Conservation (phyloP, 768 basidiomycete species). For the Tulasnella sp. region DNA sequence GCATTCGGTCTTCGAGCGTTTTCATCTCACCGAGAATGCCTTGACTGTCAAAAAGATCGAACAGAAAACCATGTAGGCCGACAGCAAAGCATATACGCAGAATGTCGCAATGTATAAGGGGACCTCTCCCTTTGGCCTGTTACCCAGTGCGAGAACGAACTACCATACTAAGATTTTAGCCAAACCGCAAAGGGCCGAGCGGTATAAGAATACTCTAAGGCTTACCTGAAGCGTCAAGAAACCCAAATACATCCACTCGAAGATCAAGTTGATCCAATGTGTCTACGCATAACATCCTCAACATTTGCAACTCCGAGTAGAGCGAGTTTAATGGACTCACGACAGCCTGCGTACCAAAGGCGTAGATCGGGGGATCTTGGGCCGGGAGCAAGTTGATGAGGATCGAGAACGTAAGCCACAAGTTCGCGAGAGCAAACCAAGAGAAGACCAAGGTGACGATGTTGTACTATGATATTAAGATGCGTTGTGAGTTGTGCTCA, state of each 20-base stretch:
- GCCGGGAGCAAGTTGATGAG: conserved; percentile 76
- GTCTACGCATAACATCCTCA: conserved; percentile 39
- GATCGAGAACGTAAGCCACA: conserved; percentile 93
- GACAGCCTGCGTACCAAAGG: conserved; percentile 62
- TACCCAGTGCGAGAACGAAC: conserved; percentile 65
- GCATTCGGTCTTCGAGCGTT: background rate
- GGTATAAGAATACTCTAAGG: background rate
- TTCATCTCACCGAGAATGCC: conserved; percentile 53
- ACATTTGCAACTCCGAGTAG: background rate
- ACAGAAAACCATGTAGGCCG: conserved; percentile 76
- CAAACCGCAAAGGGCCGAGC: background rate
- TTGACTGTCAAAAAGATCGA: conserved; percentile 74
- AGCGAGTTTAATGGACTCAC: conserved; percentile 43
- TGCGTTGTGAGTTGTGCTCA: conserved; percentile 4
- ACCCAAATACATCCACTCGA: conserved; percentile 80
- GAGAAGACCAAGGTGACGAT: conserved; percentile 74
- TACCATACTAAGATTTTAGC: conserved; percentile 21
- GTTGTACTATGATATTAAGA: conserved; percentile 50
- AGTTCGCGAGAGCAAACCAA: conserved; percentile 86
- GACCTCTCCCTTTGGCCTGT: conserved; percentile 82
- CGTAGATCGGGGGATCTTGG: conserved; percentile 30
- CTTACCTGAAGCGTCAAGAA: conserved; percentile 68
- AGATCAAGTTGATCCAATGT: conserved; percentile 70
- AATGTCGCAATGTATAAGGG: conserved; percentile 57
- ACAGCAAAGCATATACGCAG: conserved; percentile 76